A percentile compares a stretch with the other conserved stretches of the same genome.
Evolutionary conservation across 2,329 filamentous ascomycete genomes (phyloP).

Genomic region (Phoma sp.): DNA sequence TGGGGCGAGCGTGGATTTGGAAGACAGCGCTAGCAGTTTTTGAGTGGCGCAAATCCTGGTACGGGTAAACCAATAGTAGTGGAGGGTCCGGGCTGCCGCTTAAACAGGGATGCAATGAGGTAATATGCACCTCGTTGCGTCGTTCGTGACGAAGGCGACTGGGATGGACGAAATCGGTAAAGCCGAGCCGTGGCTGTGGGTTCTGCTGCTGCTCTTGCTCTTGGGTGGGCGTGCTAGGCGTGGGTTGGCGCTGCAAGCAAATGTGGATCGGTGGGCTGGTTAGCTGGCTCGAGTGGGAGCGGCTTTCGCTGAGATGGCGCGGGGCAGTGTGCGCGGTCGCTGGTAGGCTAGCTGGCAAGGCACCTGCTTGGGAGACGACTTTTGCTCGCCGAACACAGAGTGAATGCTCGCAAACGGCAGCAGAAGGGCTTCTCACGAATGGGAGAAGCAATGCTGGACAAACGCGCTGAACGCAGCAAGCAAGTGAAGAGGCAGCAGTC

Average conservation of each 20-base stretch:
- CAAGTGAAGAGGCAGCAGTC: conserved; percentile 30
- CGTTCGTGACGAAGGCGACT: conserved; percentile 30
- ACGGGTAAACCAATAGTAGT: conserved; percentile 44
- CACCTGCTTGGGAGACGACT: conserved; percentile 24
- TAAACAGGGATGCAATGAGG: conserved; percentile 43
- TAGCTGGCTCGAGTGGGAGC: conserved; percentile 19
- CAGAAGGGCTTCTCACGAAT: conserved; percentile 20
- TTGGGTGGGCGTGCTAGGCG: conserved; percentile 33
- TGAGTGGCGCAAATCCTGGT: conserved; percentile 47
- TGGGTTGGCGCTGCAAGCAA: conserved; percentile 35
- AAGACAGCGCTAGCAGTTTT: conserved; percentile 34
- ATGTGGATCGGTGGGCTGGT: conserved; percentile 29
- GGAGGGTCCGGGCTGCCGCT: conserved; percentile 37
- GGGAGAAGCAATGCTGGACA: conserved; percentile 11
- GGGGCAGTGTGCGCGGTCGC: conserved; percentile 24
- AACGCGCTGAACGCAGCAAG: conserved; percentile 12
- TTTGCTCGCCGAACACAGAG: conserved; percentile 30
- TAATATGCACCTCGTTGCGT: conserved; percentile 43
- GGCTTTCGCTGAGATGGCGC: conserved; percentile 20
- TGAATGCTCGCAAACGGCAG: conserved; percentile 26
- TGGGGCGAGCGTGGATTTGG: conserved; percentile 38
- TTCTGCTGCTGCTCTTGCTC: conserved; percentile 27
- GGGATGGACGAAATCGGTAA: conserved; percentile 36
- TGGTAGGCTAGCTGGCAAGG: conserved; percentile 25
- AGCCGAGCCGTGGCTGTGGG: conserved; percentile 46